Evolutionary conservation across 768 basidiomycete genomes (phyloP), one percentile per base, ranked within the genome.

Genomic region (Hygrophorus russula): DNA sequence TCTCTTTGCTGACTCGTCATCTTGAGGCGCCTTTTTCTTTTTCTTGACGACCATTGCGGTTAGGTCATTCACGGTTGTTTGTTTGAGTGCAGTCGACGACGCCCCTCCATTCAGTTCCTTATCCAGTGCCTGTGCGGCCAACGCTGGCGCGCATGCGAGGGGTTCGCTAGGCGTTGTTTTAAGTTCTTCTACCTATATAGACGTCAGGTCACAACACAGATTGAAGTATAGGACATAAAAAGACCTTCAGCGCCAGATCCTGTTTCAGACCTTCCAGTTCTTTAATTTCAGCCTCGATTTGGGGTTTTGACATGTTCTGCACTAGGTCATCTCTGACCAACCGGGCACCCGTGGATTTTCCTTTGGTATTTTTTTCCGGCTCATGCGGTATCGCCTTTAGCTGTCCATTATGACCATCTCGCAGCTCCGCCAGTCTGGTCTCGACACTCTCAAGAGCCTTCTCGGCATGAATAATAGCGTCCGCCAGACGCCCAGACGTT

Each of bases 41-140:
- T 92, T 97, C 68, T 89, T 91, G 58, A 78, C 80, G 38, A 94
- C 87, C 54, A 87, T 81, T 5, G 74, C 74, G 1, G 87, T 92
- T 35, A 94, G 64, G 53, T 94, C 88, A 51, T 90, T 87, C 34
- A 94, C 80, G 12, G 67, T 63, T 3, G 65, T 61, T 30, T 62
- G 53, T 37, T 62, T 55, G 0, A 61, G 52, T 10, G 66, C 51
- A 13, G 68, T 54, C 1, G 65, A 45, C 27, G 67, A 55, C 2
- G 65, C 43, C 12, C 53, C 59, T 28, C 59, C 59, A 45, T 81
- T 83, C 19, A 90, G 68, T 47, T 83, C 86, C 38, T 67, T 65
- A 51, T 90, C 86, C 15, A 90, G 66, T 2, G 74, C 82, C 49
- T 71, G 76, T 12, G 82, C 82, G 14, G 66, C 86, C 45, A 82